Percentiles rank a stretch among this genome's conserved stretches.
phyloP scores from a whole-genome alignment of 2,329 filamentous ascomycete genomes.

The Cladophialophora yegresii region DNA sequence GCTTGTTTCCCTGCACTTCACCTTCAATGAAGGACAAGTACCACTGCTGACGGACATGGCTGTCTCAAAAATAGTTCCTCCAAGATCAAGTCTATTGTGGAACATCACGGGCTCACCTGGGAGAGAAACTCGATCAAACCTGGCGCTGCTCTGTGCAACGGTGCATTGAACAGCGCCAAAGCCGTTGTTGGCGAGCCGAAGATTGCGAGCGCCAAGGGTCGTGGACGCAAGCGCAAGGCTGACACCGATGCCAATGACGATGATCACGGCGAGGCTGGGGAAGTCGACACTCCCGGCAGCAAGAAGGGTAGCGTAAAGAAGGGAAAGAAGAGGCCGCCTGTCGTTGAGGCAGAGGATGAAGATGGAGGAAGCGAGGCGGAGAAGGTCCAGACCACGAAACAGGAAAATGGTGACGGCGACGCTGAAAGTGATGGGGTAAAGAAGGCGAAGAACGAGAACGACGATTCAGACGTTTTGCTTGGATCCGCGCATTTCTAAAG shows the following conservation, averaged over 20 bases:
- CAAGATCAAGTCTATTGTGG: conserved; percentile 15
- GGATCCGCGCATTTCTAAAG: neutral
- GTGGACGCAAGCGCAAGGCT: conserved; percentile 6
- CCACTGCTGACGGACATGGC: neutral
- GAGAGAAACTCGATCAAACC: neutral
- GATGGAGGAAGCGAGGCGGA: neutral
- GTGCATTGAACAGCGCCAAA: neutral
- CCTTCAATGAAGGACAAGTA: neutral
- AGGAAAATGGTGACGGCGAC: neutral
- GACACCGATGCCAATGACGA: neutral
- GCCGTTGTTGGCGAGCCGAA: neutral
- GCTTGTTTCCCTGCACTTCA: neutral
- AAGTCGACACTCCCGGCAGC: neutral
- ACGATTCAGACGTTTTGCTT: neutral
- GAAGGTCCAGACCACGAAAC: neutral
- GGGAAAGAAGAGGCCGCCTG: neutral
- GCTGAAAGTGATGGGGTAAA: neutral
- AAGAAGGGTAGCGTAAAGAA: neutral
- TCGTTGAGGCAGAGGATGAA: neutral
- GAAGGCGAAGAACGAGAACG: neutral
- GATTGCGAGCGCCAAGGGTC: neutral
- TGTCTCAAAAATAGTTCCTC: neutral
- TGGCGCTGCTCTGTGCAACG: neutral
- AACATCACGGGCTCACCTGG: conserved; percentile 7
- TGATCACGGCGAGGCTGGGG: neutral